phyloP scores from a whole-genome alignment of 2,329 filamentous ascomycete genomes.

The Chaetomium globosum region DNA sequence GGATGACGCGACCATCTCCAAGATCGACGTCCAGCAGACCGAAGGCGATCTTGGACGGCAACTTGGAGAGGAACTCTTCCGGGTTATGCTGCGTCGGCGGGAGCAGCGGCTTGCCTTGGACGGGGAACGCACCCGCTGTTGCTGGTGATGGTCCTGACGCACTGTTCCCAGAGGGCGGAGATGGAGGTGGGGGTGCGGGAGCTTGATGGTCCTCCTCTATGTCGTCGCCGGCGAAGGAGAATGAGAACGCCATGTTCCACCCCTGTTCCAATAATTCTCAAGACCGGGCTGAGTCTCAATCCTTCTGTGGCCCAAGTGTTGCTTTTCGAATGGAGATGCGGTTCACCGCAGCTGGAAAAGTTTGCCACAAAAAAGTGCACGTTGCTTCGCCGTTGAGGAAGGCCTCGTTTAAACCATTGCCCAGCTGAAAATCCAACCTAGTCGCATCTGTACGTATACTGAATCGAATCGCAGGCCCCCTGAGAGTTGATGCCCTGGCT shows the following conservation, averaged over 20 bases:
- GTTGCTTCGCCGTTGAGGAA: not conserved
- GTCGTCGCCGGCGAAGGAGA: conserved; percentile 65
- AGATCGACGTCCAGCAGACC: conserved; percentile 62
- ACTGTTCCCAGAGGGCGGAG: conserved; percentile 33
- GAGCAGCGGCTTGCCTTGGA: conserved; percentile 63
- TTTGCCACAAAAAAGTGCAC: not conserved
- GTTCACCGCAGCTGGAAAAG: not conserved
- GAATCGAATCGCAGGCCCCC: not conserved
- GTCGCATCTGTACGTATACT: not conserved
- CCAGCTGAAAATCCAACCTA: conserved; percentile 1
- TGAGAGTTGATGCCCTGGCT: not conserved
- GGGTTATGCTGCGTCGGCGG: conserved; percentile 57
- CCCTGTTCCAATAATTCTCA: not conserved
- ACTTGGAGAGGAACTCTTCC: conserved; percentile 53
- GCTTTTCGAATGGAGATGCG: not conserved
- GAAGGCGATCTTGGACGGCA: conserved; percentile 77
- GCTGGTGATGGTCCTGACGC: conserved; percentile 33
- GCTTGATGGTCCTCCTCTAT: conserved; percentile 56
- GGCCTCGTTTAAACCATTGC: not conserved
- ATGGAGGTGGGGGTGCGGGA: conserved; percentile 35
- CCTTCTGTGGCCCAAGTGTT: not conserved
- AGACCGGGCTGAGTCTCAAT: not conserved
- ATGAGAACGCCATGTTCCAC: conserved; percentile 52
- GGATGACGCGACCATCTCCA: conserved; percentile 56
- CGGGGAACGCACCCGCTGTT: conserved; percentile 58